A percentile compares a stretch with the other conserved stretches of the same genome.
These are phyloP conservation scores for Lasiosphaeria hispida DNA, from an alignment of 495 filamentous ascomycete genomes.

Conservation along the genomic window DNA sequence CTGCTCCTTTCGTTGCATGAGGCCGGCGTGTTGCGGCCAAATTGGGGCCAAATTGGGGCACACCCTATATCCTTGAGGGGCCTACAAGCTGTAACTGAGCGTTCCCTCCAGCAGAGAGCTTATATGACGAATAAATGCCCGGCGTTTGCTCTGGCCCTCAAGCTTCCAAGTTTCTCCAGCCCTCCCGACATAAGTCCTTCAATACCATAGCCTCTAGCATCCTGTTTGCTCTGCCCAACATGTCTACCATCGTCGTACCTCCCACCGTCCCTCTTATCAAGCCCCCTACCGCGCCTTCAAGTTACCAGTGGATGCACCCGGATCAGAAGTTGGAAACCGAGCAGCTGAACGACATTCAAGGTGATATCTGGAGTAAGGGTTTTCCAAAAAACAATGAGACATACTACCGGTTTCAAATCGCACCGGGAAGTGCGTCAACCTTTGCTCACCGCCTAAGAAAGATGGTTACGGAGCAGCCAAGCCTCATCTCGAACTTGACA, in stretches of 20 bases:
- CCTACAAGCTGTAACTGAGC: too few species aligned
- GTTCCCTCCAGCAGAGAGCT: too few species aligned
- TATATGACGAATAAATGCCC: too few species aligned
- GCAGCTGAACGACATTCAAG: conserved; percentile 4
- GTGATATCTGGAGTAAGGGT: conserved; percentile 10
- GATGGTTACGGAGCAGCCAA: not conserved
- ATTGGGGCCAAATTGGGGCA: too few species aligned
- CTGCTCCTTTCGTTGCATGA: too few species aligned
- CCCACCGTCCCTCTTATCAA: not conserved
- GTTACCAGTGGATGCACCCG: not conserved
- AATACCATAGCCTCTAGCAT: too few species aligned
- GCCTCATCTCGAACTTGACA: not conserved
- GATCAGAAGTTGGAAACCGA: not conserved
- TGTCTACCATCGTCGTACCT: not conserved
- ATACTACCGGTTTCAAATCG: conserved; percentile 5
- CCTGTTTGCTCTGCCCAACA: not conserved
- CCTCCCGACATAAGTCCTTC: too few species aligned
- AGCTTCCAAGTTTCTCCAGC: too few species aligned
- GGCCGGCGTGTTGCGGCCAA: too few species aligned
- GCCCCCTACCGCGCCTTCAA: too few species aligned
- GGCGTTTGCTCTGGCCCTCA: too few species aligned
- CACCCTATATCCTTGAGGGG: too few species aligned
- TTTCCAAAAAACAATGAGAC: conserved; percentile 8
- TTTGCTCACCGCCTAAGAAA: conserved; percentile 2
- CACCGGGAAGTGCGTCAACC: not conserved